Percentiles rank a stretch among this genome's conserved stretches.
Evolutionary conservation across 2,329 filamentous ascomycete genomes (phyloP).

Genomic region (Apiospora saccharicola): DNA sequence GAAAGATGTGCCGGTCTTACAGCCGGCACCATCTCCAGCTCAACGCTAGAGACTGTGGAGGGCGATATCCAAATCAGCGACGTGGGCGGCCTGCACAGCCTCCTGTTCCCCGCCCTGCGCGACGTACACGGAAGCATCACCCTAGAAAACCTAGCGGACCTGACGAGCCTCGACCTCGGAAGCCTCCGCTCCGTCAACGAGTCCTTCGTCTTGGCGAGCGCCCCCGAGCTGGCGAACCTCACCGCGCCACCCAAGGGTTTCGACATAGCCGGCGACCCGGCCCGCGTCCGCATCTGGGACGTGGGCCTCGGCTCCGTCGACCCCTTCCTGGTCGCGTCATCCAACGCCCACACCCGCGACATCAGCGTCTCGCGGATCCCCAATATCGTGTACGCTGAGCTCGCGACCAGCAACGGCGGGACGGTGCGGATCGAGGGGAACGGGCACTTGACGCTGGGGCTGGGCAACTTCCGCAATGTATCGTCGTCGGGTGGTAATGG

Average conservation of each 20-base stretch:
- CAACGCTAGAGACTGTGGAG: slow-evolving; percentile 13
- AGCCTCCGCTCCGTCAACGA: background rate
- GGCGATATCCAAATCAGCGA: slow-evolving; percentile 3
- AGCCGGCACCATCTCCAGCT: slow-evolving; percentile 3
- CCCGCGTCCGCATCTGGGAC: slow-evolving; percentile 7
- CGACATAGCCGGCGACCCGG: background rate
- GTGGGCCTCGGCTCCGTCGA: slow-evolving; percentile 11
- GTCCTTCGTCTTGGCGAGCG: background rate
- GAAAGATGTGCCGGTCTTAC: background rate
- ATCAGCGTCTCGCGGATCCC: slow-evolving; percentile 4
- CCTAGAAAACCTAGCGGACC: background rate
- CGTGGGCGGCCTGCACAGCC: background rate
- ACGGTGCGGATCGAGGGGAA: background rate
- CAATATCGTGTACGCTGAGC: slow-evolving; percentile 3
- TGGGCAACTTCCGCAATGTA: background rate
- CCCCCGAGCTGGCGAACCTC: background rate
- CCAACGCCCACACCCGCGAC: slow-evolving; percentile 4
- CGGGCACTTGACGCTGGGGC: slow-evolving; percentile 12
- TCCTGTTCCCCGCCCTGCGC: slow-evolving; percentile 13
- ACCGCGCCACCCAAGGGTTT: background rate
- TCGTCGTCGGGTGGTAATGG: background rate
- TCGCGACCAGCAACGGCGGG: slow-evolving; percentile 12
- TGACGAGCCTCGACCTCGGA: slow-evolving; percentile 7
- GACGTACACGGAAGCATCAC: slow-evolving; percentile 2
- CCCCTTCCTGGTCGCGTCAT: background rate